Base-by-base conservation (phyloP, 768 basidiomycete genomes). In the Termitomyces sp. region DNA sequence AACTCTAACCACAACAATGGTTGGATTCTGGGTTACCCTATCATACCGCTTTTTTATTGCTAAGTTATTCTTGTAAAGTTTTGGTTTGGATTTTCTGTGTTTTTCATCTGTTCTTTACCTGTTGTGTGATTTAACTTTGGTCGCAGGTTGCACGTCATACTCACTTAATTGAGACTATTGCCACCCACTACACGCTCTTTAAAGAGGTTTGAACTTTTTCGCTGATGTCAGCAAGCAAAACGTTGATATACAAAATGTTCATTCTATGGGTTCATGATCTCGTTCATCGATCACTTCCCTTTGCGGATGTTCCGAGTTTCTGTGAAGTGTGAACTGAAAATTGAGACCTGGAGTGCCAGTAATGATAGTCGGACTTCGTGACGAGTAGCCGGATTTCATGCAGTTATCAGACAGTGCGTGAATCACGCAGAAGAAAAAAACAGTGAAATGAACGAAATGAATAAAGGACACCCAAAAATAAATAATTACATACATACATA, bases 11-110 rank as follows among this genome's bases (percentile, higher is more conserved):
- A 32, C 22, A 36, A 44, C 11, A 45, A 24, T 38, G 45, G 14
- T 24, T 26, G 33, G 49, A 24, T 36, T 36, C 16, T 36, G 33
- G 14, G 11, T 50, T 14, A 26, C 24, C n/a, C 40, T 46, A 36
- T 49, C 9, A 24, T 53, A 24, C 24, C 24, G 10, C 38, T 51
- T 35, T 46, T 46, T 63, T 60, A 60, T 58, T 26, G 30, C 28
- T 63, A 60, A 55, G 20, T 63, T 57, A 56, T 56, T 40, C 22
- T 58, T 13, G 24, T 50, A 18, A 22, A 47, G 40, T 33, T 58
- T 41, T 24, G 5, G 33, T 22, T 20, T 14, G 48, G n/a, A 3
- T 33, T 33, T 32, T 5, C 20, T 24, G 2, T n/a, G 8, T 16
- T 33, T 32, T 48, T 40, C 16, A 20, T 38, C 22, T 50, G 35